Evolutionary conservation across 208 protist species (phyloP).

Genomic region (Novymonas esmeraldas): DNA sequence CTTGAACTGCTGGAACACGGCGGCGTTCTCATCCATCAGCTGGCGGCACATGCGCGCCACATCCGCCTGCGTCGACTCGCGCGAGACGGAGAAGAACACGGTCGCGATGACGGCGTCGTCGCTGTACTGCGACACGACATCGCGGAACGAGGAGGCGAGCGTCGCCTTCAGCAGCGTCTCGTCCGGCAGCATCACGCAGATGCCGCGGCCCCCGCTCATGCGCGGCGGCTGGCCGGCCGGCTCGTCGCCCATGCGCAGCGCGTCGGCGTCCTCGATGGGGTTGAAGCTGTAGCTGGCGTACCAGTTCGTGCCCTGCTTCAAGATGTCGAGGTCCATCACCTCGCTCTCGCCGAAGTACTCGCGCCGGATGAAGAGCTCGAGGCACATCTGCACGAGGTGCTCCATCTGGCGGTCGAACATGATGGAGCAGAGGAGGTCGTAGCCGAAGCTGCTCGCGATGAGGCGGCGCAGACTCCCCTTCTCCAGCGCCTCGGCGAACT

Average conservation of each 20-base stretch:
- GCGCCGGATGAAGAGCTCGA: constrained; percentile 80
- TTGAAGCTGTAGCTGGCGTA: constrained; percentile 69
- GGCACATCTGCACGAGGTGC: constrained; percentile 70
- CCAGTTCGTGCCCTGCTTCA: constrained; percentile 50
- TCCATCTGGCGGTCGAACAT: constrained; percentile 81
- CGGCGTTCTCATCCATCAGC: constrained; percentile 53
- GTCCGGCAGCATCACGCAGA: constrained; percentile 69
- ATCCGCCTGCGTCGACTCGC: constrained; percentile 48
- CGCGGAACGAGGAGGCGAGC: constrained; percentile 40
- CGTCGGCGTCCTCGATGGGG: constrained; percentile 45
- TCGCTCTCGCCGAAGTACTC: constrained; percentile 75
- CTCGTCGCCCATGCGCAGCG: constrained; percentile 22
- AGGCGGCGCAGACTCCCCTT: constrained; percentile 48
- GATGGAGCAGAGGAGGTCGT: constrained; percentile 74
- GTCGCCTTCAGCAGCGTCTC: constrained; percentile 41
- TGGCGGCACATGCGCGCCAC: constrained; percentile 48
- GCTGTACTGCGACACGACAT: constrained; percentile 33
- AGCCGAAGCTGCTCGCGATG: constrained; percentile 64
- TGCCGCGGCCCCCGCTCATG: constrained; percentile 31
- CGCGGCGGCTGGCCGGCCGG: not conserved
- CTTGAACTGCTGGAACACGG: constrained; percentile 22
- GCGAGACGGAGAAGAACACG: constrained; percentile 65
- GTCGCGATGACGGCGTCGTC: constrained; percentile 43
- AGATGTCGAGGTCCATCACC: constrained; percentile 71
- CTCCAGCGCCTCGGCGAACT: constrained; percentile 63